Evolutionary conservation across 2,329 filamentous ascomycete species (phyloP), one percentile per base, ranked within the genome.

Genomic region (Neonectria coccinea): DNA sequence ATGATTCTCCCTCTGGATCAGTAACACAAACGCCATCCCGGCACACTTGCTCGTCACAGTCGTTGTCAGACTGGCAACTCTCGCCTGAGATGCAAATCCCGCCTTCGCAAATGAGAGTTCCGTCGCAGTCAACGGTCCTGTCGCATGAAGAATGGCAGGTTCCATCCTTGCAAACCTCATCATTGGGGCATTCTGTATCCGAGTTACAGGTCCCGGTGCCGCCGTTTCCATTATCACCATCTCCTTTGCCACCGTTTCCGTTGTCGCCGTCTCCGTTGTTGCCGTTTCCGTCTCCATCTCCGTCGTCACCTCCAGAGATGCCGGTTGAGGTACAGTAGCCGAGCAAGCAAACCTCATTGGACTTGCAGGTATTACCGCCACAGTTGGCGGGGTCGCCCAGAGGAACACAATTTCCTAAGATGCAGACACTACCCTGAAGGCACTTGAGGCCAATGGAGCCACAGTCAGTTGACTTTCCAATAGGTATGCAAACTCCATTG

Each of bases 341-440:
- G 10, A 67, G 56, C 9, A 72, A 29, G 9, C 70, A 72, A 7
- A 67, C 31, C n/a, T 70, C 52, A 2, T 10, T 44, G 4, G 41
- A 59, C 8, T 25, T 20, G 25, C 70, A 72, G 10, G 10, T 12
- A 3, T 4, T 22, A 5, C 5, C 52, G 16, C 60, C 62, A 12
- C 70, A 72, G 25, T 48, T 52, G 0, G 50, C 36, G 5, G 68
- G 29, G 16, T 72, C 54, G 2, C 56, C 62, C 0, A 64, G 48
- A 4, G 64, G 39, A 0, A 72, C 58, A 6, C 70, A 72, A 1
- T 56, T 63, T 2, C 47, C 20, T 3, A 67, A 51, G 4, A 72
- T 50, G 1, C 70, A 72, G n/a, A 63, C 64, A 14, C 62, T 58
- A 22, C 67, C 66, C 4, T 54, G 29, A 2, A 62, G 62, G 2